A percentile compares a stretch with the other conserved stretches of the same genome.
These are phyloP conservation scores for Platanthera zijinensis DNA, from an alignment of 106 monocot genomes.

Conservation along the genomic window DNA sequence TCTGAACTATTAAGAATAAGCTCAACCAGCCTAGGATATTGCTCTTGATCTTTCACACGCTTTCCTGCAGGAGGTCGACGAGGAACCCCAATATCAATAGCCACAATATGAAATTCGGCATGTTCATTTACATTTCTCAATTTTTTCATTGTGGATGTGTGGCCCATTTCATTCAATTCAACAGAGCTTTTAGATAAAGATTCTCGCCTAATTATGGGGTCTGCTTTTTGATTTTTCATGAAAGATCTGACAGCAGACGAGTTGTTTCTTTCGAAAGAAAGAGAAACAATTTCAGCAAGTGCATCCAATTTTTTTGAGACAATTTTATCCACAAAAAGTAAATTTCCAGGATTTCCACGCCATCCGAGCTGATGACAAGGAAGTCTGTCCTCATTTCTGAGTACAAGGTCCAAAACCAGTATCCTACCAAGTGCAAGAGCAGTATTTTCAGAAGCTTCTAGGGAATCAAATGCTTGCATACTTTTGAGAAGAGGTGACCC, in stretches of 20 bases:
- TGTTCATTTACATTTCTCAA: constrained; percentile 5
- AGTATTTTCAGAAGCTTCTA: constrained; percentile 38
- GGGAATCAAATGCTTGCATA: constrained; percentile 51
- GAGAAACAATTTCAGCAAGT: constrained; percentile 17
- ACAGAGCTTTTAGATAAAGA: constrained; percentile 16
- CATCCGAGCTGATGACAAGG: constrained; percentile 79
- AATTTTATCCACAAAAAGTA: constrained; percentile 42
- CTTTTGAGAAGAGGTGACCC: constrained; percentile 73
- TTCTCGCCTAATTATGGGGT: constrained; percentile 28
- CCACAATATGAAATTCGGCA: constrained; percentile 48
- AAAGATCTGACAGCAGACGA: constrained; percentile 16
- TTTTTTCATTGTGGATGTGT: constrained; percentile 1
- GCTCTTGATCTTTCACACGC: constrained; percentile 65
- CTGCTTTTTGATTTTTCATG: constrained; percentile 41
- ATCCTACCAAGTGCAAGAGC: constrained; percentile 70
- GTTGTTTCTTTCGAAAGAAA: constrained; percentile 12
- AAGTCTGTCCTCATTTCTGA: constrained; percentile 89
- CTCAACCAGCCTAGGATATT: constrained; percentile 85
- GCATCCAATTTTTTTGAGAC: constrained; percentile 23
- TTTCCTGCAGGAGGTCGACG: constrained; percentile 83
- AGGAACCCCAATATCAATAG: constrained; percentile 89
- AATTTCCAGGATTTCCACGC: constrained; percentile 91
- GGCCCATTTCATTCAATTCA: constrained; percentile 4
- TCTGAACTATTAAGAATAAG: constrained; percentile 66
- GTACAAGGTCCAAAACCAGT: constrained; percentile 74